Evolutionary conservation across 495 filamentous ascomycete species (phyloP).

Genomic region (Penicillium cinerascens): DNA sequence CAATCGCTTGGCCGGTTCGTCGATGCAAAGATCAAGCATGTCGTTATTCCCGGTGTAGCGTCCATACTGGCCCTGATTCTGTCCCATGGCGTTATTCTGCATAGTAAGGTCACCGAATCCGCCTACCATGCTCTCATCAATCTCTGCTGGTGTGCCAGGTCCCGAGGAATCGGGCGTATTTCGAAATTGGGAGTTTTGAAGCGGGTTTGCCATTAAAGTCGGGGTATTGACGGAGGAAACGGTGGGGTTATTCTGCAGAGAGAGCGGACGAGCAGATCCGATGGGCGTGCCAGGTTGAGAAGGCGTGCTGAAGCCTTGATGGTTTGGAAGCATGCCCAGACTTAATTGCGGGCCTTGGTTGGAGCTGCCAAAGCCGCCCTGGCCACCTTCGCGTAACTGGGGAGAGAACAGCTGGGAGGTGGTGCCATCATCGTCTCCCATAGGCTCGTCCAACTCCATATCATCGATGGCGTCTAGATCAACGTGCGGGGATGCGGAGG

Average conservation of each 20-base stretch:
- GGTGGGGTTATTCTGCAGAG: slow-evolving; percentile 88
- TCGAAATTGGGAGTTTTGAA: slow-evolving; percentile 59
- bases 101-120: slow-evolving; percentile 50
- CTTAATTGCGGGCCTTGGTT: slow-evolving; percentile 68
- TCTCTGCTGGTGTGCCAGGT: slow-evolving; percentile 67
- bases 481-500: slow-evolving; percentile 39
- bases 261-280: slow-evolving; percentile 57
- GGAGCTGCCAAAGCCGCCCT: slow-evolving; percentile 69
- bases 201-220: slow-evolving; percentile 67
- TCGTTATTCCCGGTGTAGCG: slow-evolving; percentile 47
- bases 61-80: slow-evolving; percentile 49
- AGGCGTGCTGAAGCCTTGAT: slow-evolving; percentile 71
- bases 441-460: slow-evolving; percentile 93
- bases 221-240: slow-evolving; percentile 98
- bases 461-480: slow-evolving; percentile 88
- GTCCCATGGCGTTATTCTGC: slow-evolving; percentile 57
- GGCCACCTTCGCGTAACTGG: slow-evolving; percentile 51
- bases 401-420: slow-evolving; percentile 57
- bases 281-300: slow-evolving; percentile 87
- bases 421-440: slow-evolving; percentile 60
- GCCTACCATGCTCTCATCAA: slow-evolving; percentile 57
- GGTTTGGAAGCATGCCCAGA: slow-evolving; percentile 63
- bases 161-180: slow-evolving; percentile 71
- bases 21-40: slow-evolving; percentile 77
- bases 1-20: slow-evolving; percentile 90